Evolutionary conservation across 2,329 filamentous ascomycete species (phyloP).

Genomic region (Berkeleyomyces basicola): DNA sequence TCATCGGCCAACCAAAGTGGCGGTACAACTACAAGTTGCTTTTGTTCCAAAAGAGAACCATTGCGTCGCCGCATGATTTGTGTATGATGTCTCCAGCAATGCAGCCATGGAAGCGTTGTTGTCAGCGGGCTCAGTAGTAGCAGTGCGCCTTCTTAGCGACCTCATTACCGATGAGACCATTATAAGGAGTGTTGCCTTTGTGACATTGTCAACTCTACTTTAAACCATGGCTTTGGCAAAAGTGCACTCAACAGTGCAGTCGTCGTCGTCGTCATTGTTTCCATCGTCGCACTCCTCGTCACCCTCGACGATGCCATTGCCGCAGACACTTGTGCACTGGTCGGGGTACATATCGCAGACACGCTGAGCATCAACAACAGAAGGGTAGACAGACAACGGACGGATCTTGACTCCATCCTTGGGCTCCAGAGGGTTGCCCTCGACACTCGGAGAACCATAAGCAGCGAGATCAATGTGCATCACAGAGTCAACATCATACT

Average conservation of each 20-base stretch:
- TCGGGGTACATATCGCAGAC: conserved; percentile 7
- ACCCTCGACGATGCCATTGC: conserved; percentile 8
- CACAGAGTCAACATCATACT: conserved; percentile 8
- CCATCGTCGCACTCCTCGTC: conserved; percentile 9
- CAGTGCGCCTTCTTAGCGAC: no score
- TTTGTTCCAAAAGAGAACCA: no score
- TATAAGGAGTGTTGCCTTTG: no score
- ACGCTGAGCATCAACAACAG: neutral
- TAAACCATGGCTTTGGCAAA: neutral
- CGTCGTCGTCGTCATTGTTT: neutral
- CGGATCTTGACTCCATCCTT: neutral
- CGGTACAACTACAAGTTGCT: no score
- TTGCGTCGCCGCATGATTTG: no score
- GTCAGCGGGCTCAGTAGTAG: no score
- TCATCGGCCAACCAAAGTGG: no score
- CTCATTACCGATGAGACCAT: no score
- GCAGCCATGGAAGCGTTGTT: no score
- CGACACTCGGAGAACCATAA: neutral
- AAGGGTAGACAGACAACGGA: neutral
- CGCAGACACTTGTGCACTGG: conserved; percentile 1
- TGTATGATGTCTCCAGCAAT: no score
- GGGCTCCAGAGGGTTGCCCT: neutral
- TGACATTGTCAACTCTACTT: no score
- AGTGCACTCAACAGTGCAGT: conserved; percentile 4
- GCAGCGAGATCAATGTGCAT: conserved; percentile 11